Conservation (phyloP, 495 filamentous ascomycete species). For the Penicillium argentinense region DNA sequence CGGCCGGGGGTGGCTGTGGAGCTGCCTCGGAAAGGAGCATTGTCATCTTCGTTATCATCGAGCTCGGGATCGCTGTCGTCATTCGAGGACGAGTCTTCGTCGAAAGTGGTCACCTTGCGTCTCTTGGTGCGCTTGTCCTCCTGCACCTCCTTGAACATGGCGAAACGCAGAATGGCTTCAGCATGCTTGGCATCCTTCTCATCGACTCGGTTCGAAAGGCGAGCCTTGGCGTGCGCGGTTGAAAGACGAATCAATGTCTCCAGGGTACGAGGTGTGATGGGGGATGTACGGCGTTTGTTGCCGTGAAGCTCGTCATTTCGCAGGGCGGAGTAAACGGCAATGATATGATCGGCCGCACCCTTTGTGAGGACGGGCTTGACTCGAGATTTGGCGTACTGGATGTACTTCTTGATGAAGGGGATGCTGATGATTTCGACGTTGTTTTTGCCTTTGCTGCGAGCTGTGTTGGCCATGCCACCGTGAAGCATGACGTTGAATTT, state of each 20-base stretch:
- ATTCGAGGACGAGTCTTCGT: slow-evolving; percentile 46
- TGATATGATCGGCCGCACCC: slow-evolving; percentile 88
- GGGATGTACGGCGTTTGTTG: slow-evolving; percentile 88
- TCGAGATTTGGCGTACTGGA: slow-evolving; percentile 94
- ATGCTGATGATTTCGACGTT: slow-evolving; percentile 92
- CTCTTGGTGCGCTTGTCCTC: slow-evolving; percentile 81
- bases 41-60: slow-evolving; percentile 38
- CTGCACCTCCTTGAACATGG: slow-evolving; percentile 96
- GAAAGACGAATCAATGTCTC: slow-evolving; percentile 97
- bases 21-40: slow-evolving; percentile 28
- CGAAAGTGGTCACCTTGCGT: slow-evolving; percentile 52
- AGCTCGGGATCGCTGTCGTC: slow-evolving; percentile 42
- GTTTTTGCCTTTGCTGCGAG: slow-evolving; percentile 69
- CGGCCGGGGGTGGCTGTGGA: slow-evolving; percentile 36
- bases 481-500: slow-evolving; percentile 97
- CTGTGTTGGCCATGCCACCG: slow-evolving; percentile 77
- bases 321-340: slow-evolving; percentile 87
- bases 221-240: slow-evolving; percentile 92
- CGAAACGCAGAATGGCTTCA: slow-evolving; percentile 88
- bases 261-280: slow-evolving; percentile 95
- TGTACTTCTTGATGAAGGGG: slow-evolving; percentile 99
- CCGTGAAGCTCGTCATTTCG: slow-evolving; percentile 95
- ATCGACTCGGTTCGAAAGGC: slow-evolving; percentile 90
- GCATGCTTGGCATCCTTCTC: slow-evolving; percentile 86
- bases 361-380: slow-evolving; percentile 91